Base-by-base conservation (phyloP, 1,284 basidiomycete species). In the Marasmius sp. region DNA sequence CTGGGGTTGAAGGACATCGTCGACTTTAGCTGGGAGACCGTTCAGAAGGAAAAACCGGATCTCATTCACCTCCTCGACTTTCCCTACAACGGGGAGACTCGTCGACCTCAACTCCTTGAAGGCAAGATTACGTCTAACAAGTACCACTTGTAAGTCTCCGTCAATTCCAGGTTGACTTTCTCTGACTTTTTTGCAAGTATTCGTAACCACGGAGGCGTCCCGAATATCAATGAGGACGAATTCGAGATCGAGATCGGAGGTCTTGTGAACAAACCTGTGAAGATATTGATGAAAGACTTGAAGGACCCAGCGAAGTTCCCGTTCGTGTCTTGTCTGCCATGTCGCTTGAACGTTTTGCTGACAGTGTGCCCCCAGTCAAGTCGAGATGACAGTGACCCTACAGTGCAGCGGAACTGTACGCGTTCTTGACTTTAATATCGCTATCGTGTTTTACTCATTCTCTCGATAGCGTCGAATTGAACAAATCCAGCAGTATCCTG, bases 51-150 rank as follows among this genome's bases (percentile, higher is more conserved):
- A 69, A 85, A 85, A 66, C 77, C 79, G 10, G 80, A 82, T 65
- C 74, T 85, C 65, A 78, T 85, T 37, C 82, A 85, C 64, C 69
- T 85, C 14, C 73, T 85, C 36, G 81, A 84, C 65, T 85, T 82
- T 63, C 79, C 82, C 7, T 82, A 83, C 66, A 84, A 85, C 64
- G 82, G 82, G 45, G 81, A 83, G 69, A 82, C 81, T 18, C 73
- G 69, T 16, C 71, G 77, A 22, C 68, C 76, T 16, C 75, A 81
- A 62, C 74, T 84, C 14, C 68, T 83, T 60, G 69, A 72, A 47
- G 76, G 73, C 11, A 82, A 80, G 68, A 61, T 83, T 51, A 82
- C 81, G 3, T 75, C 78, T 38, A 83, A 82, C 67, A 74, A 74
- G 64, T 76, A 78, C 65, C 82, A 82, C 65, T 83, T 82, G 80